phyloP scores from a whole-genome alignment of 805 yeast genomes.

The Kazachstania kunashirensis region DNA sequence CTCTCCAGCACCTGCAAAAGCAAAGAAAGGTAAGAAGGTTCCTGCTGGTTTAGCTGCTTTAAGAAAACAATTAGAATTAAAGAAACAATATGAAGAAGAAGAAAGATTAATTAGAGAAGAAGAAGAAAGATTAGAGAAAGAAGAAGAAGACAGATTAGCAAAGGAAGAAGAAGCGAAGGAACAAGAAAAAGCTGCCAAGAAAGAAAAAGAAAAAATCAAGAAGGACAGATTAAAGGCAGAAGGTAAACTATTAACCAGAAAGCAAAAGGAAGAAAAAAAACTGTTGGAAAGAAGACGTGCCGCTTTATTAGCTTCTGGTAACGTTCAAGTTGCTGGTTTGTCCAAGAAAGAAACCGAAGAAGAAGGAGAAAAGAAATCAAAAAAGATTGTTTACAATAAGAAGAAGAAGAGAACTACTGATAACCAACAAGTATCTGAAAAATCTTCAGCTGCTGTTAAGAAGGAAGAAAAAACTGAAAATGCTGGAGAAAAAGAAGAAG shows the following conservation, averaged over 20 bases:
- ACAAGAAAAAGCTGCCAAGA: conserved; percentile 57
- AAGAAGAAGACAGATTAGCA: conserved; percentile 42
- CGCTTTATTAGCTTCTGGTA: conserved; percentile 65
- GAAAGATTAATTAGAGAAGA: conserved; percentile 64
- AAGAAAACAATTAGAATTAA: conserved; percentile 78
- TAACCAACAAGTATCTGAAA: conserved; percentile 19
- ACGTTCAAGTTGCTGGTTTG: conserved; percentile 68
- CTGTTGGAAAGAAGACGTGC: conserved; percentile 82
- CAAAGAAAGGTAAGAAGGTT: conserved; percentile 60
- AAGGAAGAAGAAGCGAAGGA: conserved; percentile 38
- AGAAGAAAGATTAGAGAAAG: conserved; percentile 44
- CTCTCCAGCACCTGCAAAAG: conserved; percentile 31
- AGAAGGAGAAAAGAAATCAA: conserved; percentile 43
- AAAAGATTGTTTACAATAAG: conserved; percentile 61
- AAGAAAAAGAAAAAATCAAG: conserved; percentile 78
- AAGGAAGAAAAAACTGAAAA: conserved; percentile 18
- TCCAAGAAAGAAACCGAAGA: conserved; percentile 25
- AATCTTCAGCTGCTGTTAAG: conserved; percentile 17
- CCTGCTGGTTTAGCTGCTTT: conserved; percentile 90
- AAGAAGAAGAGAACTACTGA: conserved; percentile 46
- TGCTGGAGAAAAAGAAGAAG: conserved; percentile 36
- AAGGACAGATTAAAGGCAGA: conserved; percentile 90
- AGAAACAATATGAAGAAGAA: conserved; percentile 82
- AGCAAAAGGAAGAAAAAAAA: conserved; percentile 88
- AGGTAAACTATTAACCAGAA: conserved; percentile 88